phyloP scores from a whole-genome alignment of 2,329 filamentous ascomycete species.

The Chrysoporthe deuterocubensis region DNA sequence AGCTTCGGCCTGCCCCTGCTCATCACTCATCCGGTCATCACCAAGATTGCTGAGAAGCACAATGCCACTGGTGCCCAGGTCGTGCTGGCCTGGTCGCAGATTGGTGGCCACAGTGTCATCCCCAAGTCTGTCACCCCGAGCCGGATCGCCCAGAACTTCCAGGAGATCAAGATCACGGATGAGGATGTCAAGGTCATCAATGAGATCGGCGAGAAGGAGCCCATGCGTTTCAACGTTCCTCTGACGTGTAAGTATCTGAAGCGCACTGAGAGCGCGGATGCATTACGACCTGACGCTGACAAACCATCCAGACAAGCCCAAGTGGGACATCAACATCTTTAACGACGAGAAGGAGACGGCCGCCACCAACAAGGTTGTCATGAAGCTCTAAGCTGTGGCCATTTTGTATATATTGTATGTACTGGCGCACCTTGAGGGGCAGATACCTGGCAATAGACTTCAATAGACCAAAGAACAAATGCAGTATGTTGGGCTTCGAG shows the following conservation, averaged over 20 bases:
- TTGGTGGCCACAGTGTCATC: conserved; percentile 70
- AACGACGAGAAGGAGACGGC: conserved; percentile 55
- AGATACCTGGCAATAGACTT: conserved; percentile 21
- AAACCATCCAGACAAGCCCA: conserved; percentile 46
- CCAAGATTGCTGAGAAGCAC: conserved; percentile 59
- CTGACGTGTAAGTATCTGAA: conserved; percentile 42
- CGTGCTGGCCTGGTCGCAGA: conserved; percentile 61
- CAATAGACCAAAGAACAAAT: conserved; percentile 5
- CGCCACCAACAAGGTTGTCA: conserved; percentile 52
- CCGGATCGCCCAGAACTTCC: conserved; percentile 72
- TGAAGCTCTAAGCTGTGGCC: conserved; percentile 33
- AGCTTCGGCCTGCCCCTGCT: conserved; percentile 51
- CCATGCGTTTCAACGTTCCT: conserved; percentile 51
- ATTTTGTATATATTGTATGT: neutral
- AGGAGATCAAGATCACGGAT: conserved; percentile 64
- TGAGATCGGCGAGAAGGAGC: conserved; percentile 58
- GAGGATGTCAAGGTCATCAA: conserved; percentile 64
- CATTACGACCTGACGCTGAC: neutral
- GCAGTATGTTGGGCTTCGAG: neutral
- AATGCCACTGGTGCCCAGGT: conserved; percentile 48
- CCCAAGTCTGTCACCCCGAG: conserved; percentile 73
- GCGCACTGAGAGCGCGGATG: neutral
- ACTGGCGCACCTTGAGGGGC: conserved; percentile 9
- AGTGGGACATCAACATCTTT: conserved; percentile 63
- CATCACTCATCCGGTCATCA: conserved; percentile 60